These are phyloP conservation scores for Mycosarcoma maydis DNA, from an alignment of 1,284 basidiomycete genomes.

Conservation along the genomic window DNA sequence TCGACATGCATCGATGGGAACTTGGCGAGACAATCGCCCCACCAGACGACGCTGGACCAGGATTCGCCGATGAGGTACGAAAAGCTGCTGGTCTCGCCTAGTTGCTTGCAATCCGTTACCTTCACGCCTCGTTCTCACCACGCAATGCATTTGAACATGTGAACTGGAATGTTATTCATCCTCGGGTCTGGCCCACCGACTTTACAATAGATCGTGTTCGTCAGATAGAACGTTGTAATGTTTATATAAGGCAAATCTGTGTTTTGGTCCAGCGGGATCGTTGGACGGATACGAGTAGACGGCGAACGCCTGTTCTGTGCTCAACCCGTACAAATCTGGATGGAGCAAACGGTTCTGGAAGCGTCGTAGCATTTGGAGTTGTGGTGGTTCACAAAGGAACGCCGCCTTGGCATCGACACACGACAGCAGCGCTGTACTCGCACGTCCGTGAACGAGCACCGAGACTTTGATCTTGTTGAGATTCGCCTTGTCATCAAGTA, in stretches of 20 bases:
- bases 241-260: conserved; percentile 36
- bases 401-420: conserved; percentile 30
- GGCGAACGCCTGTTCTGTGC: conserved; percentile 26
- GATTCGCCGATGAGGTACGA: conserved; percentile 60
- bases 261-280: conserved; percentile 20
- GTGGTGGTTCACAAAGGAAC: too few species aligned
- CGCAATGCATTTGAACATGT: neutral
- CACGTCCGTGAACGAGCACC: conserved; percentile 36
- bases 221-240: conserved; percentile 21
- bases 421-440: conserved; percentile 22
- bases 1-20: conserved; percentile 68
- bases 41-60: conserved; percentile 15
- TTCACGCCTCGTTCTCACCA: neutral
- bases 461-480: conserved; percentile 15
- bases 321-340: conserved; percentile 17
- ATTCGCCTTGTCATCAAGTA: neutral
- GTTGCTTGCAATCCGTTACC: neutral
- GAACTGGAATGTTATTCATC: too few species aligned
- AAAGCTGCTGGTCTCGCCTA: conserved; percentile 58
- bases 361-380: conserved; percentile 18
- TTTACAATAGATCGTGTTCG: conserved; percentile 17
- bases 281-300: conserved; percentile 27
- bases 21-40: conserved; percentile 63
- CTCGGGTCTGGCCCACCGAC: too few species aligned
- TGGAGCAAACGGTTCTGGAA: conserved; percentile 26